phyloP scores from a whole-genome alignment of 2,329 filamentous ascomycete species.

The Colletotrichum ledebouriae region DNA sequence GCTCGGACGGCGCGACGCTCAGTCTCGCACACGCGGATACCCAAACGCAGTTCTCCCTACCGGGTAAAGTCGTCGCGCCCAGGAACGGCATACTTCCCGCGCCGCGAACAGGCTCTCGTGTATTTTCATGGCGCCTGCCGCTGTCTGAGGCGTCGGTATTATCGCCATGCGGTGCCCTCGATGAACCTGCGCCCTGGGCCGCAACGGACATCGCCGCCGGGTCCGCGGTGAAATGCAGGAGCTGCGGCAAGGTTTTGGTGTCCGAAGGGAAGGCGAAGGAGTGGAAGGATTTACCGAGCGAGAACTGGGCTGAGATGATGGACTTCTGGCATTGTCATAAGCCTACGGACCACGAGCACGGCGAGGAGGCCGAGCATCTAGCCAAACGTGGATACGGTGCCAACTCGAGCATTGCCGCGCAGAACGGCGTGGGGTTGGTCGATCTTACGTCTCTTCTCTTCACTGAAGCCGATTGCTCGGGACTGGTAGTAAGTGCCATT shows the following conservation, averaged over 20 bases:
- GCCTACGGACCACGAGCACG: constrained; percentile 70
- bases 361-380: constrained; percentile 59
- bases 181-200: constrained; percentile 67
- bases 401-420: constrained; percentile 78
- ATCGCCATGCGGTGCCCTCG: constrained; percentile 39
- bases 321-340: constrained; percentile 99
- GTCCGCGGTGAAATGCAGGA: constrained; percentile 59
- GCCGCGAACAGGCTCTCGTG: constrained; percentile 44
- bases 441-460: constrained; percentile 85
- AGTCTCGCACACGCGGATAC: constrained; percentile 61
- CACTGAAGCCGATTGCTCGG: constrained; percentile 72
- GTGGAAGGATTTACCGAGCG: constrained; percentile 96
- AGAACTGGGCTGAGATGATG: constrained; percentile 99
- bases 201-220: constrained; percentile 60
- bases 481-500: constrained; percentile 53
- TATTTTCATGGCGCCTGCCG: constrained; percentile 69
- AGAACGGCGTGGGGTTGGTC: constrained; percentile 78
- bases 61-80: constrained; percentile 54
- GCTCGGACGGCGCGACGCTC: constrained; percentile 60
- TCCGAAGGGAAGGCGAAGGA: constrained; percentile 55
- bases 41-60: constrained; percentile 55
- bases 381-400: constrained; percentile 85
- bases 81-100: constrained; percentile 52
- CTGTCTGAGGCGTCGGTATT: constrained; percentile 44
- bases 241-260: constrained; percentile 57